These are phyloP conservation scores for Emydomyces testavorans DNA, from an alignment of 2,329 filamentous ascomycete species.

Conservation along the genomic window DNA sequence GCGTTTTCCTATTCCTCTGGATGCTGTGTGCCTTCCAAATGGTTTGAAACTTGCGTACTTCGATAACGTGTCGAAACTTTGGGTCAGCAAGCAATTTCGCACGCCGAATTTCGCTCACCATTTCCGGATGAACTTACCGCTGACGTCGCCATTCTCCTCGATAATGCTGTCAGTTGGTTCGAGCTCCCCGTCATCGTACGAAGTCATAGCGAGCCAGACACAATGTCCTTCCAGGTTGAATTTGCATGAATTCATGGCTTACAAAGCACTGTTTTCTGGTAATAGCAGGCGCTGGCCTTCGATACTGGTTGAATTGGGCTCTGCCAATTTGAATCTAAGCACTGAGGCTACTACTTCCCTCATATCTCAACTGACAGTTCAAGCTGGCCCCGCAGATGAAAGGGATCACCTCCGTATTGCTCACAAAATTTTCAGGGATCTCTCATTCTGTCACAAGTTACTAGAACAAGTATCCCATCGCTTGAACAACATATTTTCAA, in stretches of 20 bases:
- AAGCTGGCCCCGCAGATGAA: slow-evolving; percentile 42
- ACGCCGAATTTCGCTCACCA: slow-evolving; percentile 38
- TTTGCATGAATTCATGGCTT: slow-evolving; percentile 41
- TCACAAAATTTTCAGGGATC: slow-evolving; percentile 43
- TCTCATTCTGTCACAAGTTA: slow-evolving; percentile 40
- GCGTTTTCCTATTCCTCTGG: slow-evolving; percentile 33
- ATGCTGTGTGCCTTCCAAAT: slow-evolving; percentile 38
- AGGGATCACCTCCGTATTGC: slow-evolving; percentile 33
- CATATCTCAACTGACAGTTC: slow-evolving; percentile 42
- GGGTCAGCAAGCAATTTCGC: slow-evolving; percentile 26
- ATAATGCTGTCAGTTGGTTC: slow-evolving; percentile 26
- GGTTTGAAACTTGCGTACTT: slow-evolving; percentile 41
- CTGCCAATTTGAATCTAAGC: slow-evolving; percentile 50
- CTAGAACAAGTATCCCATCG: slow-evolving; percentile 39
- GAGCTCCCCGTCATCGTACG: slow-evolving; percentile 41
- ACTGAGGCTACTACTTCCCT: slow-evolving; percentile 41
- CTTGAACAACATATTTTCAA: slow-evolving; percentile 39
- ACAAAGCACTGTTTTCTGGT: slow-evolving; percentile 37
- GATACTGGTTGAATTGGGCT: slow-evolving; percentile 41
- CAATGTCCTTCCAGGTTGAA: slow-evolving; percentile 39
- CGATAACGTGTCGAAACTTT: slow-evolving; percentile 32
- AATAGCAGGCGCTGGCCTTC: slow-evolving; percentile 38
- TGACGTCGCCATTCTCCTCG: slow-evolving; percentile 27
- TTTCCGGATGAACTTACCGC: slow-evolving; percentile 32
- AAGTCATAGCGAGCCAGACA: slow-evolving; percentile 36